Percentiles rank a stretch among this genome's conserved stretches.
phyloP scores from a whole-genome alignment of 2,329 filamentous ascomycete species.

The Aurifilum marmelostoma region DNA sequence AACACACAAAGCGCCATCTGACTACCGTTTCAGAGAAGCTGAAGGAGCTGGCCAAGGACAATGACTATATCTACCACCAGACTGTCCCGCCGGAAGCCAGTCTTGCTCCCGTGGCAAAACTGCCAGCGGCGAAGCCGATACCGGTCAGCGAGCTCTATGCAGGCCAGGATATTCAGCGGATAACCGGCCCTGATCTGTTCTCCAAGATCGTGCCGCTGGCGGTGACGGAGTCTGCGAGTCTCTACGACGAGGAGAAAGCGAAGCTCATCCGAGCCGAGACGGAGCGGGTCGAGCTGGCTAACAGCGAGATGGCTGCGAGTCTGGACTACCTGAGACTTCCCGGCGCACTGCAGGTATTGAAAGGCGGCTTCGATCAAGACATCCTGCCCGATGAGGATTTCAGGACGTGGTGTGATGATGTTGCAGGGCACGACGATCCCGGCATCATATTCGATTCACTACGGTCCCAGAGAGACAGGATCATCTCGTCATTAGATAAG shows the following conservation, averaged over 20 bases:
- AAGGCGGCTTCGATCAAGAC: slow-evolving; percentile 90
- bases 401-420: slow-evolving; percentile 88
- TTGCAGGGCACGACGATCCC: slow-evolving; percentile 84
- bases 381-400: slow-evolving; percentile 89
- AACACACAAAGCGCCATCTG: slow-evolving; percentile 82
- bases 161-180: slow-evolving; percentile 94
- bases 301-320: slow-evolving; percentile 94
- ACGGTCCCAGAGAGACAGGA: slow-evolving; percentile 74
- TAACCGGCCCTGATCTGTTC: slow-evolving; percentile 96
- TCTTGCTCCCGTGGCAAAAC: slow-evolving; percentile 79
- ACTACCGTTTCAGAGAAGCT: slow-evolving; percentile 81
- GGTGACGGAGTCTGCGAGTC: slow-evolving; percentile 92
- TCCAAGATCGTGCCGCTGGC: slow-evolving; percentile 95
- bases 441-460: slow-evolving; percentile 77
- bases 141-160: slow-evolving; percentile 96
- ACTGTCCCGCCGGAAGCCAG: slow-evolving; percentile 84
- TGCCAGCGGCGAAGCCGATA: slow-evolving; percentile 95
- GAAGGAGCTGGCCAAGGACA: slow-evolving; percentile 79
- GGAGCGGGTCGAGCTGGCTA: slow-evolving; percentile 88
- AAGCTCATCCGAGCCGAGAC: slow-evolving; percentile 93
- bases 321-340: slow-evolving; percentile 92
- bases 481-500: slow-evolving; percentile 73
- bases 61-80: slow-evolving; percentile 98
- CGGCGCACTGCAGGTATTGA: slow-evolving; percentile 84
- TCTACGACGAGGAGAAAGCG: slow-evolving; percentile 98